phyloP scores from a whole-genome alignment of 1,284 basidiomycete genomes.

The Tilletiaria anomala region DNA sequence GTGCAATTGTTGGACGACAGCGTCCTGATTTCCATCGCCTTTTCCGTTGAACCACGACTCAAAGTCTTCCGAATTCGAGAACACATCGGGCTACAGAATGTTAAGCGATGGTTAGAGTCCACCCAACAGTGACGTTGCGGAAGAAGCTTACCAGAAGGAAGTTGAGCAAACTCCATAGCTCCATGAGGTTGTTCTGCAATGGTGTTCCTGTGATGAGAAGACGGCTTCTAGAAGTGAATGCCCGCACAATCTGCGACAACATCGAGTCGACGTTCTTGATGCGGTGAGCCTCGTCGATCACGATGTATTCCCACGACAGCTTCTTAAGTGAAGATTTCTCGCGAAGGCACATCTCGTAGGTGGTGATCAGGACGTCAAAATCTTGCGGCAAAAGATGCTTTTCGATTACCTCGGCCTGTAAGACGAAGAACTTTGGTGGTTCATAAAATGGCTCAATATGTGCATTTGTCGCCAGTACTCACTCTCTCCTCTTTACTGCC shows the following conservation, averaged over 20 bases:
- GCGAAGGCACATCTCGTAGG: slow-evolving; percentile 93
- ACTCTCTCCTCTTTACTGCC: slow-evolving; percentile 79
- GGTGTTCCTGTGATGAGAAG: slow-evolving; percentile 94
- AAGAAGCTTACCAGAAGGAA: slow-evolving; percentile 44
- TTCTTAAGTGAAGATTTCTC: slow-evolving; percentile 84
- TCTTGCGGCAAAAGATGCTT: slow-evolving; percentile 66
- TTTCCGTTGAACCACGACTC: slow-evolving; percentile 58
- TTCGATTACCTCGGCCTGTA: slow-evolving; percentile 53
- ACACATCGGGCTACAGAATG: slow-evolving; percentile 41
- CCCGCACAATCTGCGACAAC: slow-evolving; percentile 82
- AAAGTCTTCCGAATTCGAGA: slow-evolving; percentile 47
- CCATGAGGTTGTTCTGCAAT: slow-evolving; percentile 92
- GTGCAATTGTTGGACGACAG: slow-evolving; percentile 87
- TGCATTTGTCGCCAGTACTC: slow-evolving; percentile 12
- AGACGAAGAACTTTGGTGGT: too few species aligned
- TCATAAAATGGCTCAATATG: neutral
- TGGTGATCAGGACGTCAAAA: slow-evolving; percentile 89
- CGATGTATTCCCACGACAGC: slow-evolving; percentile 93
- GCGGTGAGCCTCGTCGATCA: slow-evolving; percentile 96
- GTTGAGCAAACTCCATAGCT: slow-evolving; percentile 87
- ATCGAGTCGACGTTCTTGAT: slow-evolving; percentile 99
- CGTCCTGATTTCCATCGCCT: slow-evolving; percentile 50
- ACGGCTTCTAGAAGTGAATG: slow-evolving; percentile 74
- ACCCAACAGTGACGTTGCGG: neutral
- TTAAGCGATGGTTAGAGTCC: slow-evolving; percentile 50